Base-by-base conservation (phyloP, 2,329 filamentous ascomycete species). In the Apiospora arundinis region DNA sequence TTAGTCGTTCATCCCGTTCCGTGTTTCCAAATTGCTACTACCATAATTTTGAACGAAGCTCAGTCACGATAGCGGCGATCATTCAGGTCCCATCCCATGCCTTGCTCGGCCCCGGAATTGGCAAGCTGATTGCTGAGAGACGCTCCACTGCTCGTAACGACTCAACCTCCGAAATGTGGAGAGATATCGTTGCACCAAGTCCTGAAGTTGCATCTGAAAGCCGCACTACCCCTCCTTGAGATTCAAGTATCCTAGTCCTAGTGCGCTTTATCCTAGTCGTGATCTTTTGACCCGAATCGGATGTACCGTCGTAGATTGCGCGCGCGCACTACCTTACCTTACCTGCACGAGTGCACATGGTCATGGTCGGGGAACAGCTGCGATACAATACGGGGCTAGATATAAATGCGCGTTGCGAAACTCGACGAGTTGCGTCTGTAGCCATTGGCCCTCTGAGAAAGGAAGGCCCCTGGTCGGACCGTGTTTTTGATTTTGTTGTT, bases 101-200 rank as follows among this genome's bases (percentile, higher is more conserved):
- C 56, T 23, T n/a, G 28, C 28, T 40, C 32, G 56, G 56, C 56
- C 56, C 56, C 56, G 56, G 56, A 63, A 63, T 63, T 63, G 28
- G 28, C 32, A 63, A 63, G 21, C 18, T 63, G 56, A 40, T 63
- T 63, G 56, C 56, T 63, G 56, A 40, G 32, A 23, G 32, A 28
- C 21, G 56, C 56, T 63, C 32, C 56, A 63, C 56, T 23, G 28
- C 56, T 63, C 32, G 28, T 63, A 63, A 40, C 56, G 56, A 63
- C 56, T 63, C 56, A 21, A 40, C 32, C 56, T 28, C 25, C 45
- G 66, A 68, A 68, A 28, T 45, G 71, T 70, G 71, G 71, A 68
- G 71, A 72, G 68, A 66, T 70, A 68, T 70, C 65, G 71, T 72
- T 66, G 69, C 68, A 72, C 69, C 46, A 70, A 63, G 45, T 70